Base-by-base conservation (phyloP, 73 alveolate species). In the Paramecium primaurelia region DNA sequence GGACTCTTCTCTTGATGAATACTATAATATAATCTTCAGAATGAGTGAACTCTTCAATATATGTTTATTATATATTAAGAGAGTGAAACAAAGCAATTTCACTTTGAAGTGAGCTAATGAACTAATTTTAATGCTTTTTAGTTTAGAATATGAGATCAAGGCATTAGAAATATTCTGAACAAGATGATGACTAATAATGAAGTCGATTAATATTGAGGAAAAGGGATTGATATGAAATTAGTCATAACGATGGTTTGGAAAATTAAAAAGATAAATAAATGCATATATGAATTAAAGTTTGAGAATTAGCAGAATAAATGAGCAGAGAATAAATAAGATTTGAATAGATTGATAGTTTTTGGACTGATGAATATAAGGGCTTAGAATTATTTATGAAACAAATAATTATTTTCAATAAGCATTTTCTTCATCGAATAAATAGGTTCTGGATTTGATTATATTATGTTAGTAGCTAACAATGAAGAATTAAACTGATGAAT, bases 361-460 rank as follows among this genome's bases (percentile, higher is more conserved):
- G 9, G 26, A 12, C 49, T 34, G 28, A 26, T 64, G 30, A 64
- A 54, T 64, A 64, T 64, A 64, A 64, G 84, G 84, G 84, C 47
- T 28, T 2, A 64, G 84, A 25, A 64, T 64, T 32, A 64, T 64
- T 64, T 64, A 64, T 64, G 84, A 64, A 64, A 64, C 84, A 64
- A 64, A 73, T 73, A 73, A 73, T 73, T 73, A 73, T 73, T 73
- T 73, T 73, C 87, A 73, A 73, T 73, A 73, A 73, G 87, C 87
- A 36, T 37, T 22, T 73, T 73, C 87, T 73, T 34, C 32, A 54
- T 73, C 37, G 22, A 36, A 73, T 36, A 73, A 1, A 34, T 37
- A 73, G 87, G 87, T 73, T 73, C 87, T 73, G 59, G 60, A 36
- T 36, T 73, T 73, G 58, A 37, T 36, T 37, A 9, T 40, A 73